Evolutionary conservation across 2,329 filamentous ascomycete genomes (phyloP), one percentile per base, ranked within the genome.

Genomic region (Rhynchosporium agropyri): DNA sequence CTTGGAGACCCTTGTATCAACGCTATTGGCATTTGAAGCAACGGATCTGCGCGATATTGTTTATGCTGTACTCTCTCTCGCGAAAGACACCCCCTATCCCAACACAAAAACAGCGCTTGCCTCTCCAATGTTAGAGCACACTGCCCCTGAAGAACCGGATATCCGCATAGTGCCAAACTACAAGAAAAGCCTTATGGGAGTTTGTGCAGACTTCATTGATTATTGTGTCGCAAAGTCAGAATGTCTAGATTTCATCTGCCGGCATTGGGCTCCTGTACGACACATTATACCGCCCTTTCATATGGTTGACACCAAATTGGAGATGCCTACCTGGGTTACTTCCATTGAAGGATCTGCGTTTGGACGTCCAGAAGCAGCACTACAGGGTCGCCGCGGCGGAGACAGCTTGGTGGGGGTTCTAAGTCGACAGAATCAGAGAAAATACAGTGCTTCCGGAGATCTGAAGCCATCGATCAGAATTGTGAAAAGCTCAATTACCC

Each of bases 181-280:
- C 31, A 29, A 64, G 3, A 71, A 70, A 48, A 12, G 42, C 15
- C 53, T 69, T 4, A 36, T 49, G 1, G 67, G 70, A 46, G 66
- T 70, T 4, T 70, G 57, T 50, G 51, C 64, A 2, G 66, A 70
- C 38, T 71, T 71, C 38, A 68, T 70, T 13, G 62, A 70, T 7
- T 71, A 68, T 38, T 69, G 67, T 26, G 65, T 71, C 10, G 66
- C 68, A 9, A 61, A 59, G 3, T 71, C 68, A 0, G 31, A 63
- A 9, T 70, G 66, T 0, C 61, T 71, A 33, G 68, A 70, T 48
- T 67, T 70, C 4, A n/a, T 70, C 0, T 65, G 63, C 33, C 64
- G 67, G 6, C 60, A 66, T 31, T 70, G 69, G 69, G 69, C 68
- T 20, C 67, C 67, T 3, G 3, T 38, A 8, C 49, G 51, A 62